Base-by-base conservation (phyloP, 2,329 filamentous ascomycete species). In the Remersonia thermophila region DNA sequence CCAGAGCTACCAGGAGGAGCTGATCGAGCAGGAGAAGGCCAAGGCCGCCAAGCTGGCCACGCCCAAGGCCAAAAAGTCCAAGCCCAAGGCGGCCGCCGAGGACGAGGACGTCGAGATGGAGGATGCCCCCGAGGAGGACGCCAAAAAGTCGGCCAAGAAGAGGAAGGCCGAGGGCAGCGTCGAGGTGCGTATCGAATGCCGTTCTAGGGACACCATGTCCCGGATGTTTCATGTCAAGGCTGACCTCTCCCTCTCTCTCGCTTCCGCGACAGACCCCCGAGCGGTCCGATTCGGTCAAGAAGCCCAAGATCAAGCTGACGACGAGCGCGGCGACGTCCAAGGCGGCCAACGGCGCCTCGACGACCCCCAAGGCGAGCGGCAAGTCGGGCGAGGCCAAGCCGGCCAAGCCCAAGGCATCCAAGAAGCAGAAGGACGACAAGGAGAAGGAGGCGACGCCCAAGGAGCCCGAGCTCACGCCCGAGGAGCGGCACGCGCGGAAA, bases 141-240 rank as follows among this genome's bases (percentile, higher is more conserved):
- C 54, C 33, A 58, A 61, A 48, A 70, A 71, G 56, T 69, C 69
- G 53, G 54, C 69, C 6, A 83, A 81, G 72, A 94, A 94, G 71
- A 80, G 86, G 50, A 93, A 93, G 72, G 80, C 84, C 52, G 82
- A 76, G 11, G 85, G 93, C 38, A 76, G 76, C n/a, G 69, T 67
- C 16, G 80, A 80, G 61, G 77, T 78, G 55, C 60, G 66, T 50
- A n/a, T n/a, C n/a, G n/a, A n/a, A n/a, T n/a, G n/a, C n/a, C n/a
- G n/a, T n/a, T n/a, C n/a, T n/a, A n/a, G n/a, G n/a, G n/a, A n/a
- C n/a, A n/a, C n/a, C n/a, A n/a, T n/a, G n/a, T n/a, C n/a, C n/a
- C n/a, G n/a, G n/a, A n/a, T n/a, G n/a, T n/a, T n/a, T n/a, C n/a
- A n/a, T n/a, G n/a, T n/a, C n/a, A n/a, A n/a, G n/a, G 20, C 20